Conservation (phyloP, 306 rosid species). For the Amphicarpaea edgeworthii region DNA sequence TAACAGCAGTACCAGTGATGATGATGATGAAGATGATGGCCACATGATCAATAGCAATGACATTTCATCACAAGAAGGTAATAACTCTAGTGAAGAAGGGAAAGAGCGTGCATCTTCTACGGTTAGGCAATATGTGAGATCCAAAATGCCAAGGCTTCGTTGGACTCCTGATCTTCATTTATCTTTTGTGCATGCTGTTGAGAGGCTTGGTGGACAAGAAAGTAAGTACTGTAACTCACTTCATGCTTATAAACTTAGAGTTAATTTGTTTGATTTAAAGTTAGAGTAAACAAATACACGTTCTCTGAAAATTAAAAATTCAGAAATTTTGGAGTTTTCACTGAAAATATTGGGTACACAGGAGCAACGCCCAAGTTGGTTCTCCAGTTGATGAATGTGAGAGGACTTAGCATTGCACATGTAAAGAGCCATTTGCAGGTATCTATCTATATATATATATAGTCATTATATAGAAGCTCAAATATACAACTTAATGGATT, state of each 20-base stretch:
- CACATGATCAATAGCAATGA: slow-evolving; percentile 4
- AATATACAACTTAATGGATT: not conserved
- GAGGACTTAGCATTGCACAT: slow-evolving; percentile 92
- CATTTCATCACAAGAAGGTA: slow-evolving; percentile 47
- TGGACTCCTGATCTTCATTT: slow-evolving; percentile 96
- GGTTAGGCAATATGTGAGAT: slow-evolving; percentile 79
- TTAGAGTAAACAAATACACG: too few species aligned
- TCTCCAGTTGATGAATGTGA: slow-evolving; percentile 87
- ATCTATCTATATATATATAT: too few species aligned
- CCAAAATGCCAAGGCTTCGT: slow-evolving; percentile 92
- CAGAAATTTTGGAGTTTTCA: too few species aligned
- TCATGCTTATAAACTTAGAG: too few species aligned
- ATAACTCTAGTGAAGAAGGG: slow-evolving; percentile 49
- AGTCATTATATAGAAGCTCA: not conserved
- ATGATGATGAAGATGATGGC: too few species aligned
- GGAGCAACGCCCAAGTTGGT: slow-evolving; percentile 99
- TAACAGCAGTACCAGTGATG: slow-evolving; percentile 9
- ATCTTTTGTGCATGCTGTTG: slow-evolving; percentile 84
- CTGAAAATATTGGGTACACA: slow-evolving; percentile 47
- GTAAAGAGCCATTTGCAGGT: slow-evolving; percentile 98
- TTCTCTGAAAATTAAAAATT: too few species aligned
- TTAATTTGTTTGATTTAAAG: too few species aligned
- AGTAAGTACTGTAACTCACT: slow-evolving; percentile 58
- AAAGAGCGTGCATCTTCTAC: slow-evolving; percentile 48
- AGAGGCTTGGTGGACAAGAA: slow-evolving; percentile 88